Base-by-base conservation (phyloP, 495 filamentous ascomycete species). In the Penicillium coffeae region DNA sequence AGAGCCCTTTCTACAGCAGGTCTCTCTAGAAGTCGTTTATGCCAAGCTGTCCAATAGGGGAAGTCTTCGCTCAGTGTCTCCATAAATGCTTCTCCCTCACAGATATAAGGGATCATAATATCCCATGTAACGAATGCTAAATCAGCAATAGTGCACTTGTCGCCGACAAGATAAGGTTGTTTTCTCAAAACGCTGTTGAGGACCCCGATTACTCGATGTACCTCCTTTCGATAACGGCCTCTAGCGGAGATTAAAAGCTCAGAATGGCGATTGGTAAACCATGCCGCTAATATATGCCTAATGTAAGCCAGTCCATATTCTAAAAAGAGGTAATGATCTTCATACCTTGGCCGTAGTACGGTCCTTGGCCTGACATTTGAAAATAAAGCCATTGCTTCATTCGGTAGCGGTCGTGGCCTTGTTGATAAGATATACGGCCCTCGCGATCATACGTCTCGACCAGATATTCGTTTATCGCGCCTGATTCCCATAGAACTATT, bases 401-500 rank as follows among this genome's bases (percentile, higher is more conserved):
- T n/a, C n/a, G n/a, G n/a, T n/a, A n/a, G n/a, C n/a, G n/a, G n/a
- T n/a, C n/a, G n/a, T n/a, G n/a, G n/a, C n/a, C n/a, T n/a, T n/a
- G n/a, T n/a, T n/a, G n/a, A n/a, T n/a, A n/a, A n/a, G n/a, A n/a
- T n/a, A n/a, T n/a, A n/a, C n/a, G n/a, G n/a, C n/a, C n/a, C n/a
- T n/a, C n/a, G n/a, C n/a, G n/a, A n/a, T 47, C 44, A 34, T 47
- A 47, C 9, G 18, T 16, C 21, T 47, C 44, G 7, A 47, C 35
- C 2, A 47, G 34, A n/a, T 47, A 88, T 45, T 81, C 65, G 52
- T 85, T 41, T 58, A 86, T 85, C 21, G 85, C 84, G 41, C 82
- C 84, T 4, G 77, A 80, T 56, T 87, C 83, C 79, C 80, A 86
- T 7, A 87, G 56, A 0, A 66, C 80, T 40, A 86, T 49, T 51